Evolutionary conservation across 2,329 filamentous ascomycete genomes (phyloP), one percentile per base, ranked within the genome.

Genomic region (Didymella sp.): DNA sequence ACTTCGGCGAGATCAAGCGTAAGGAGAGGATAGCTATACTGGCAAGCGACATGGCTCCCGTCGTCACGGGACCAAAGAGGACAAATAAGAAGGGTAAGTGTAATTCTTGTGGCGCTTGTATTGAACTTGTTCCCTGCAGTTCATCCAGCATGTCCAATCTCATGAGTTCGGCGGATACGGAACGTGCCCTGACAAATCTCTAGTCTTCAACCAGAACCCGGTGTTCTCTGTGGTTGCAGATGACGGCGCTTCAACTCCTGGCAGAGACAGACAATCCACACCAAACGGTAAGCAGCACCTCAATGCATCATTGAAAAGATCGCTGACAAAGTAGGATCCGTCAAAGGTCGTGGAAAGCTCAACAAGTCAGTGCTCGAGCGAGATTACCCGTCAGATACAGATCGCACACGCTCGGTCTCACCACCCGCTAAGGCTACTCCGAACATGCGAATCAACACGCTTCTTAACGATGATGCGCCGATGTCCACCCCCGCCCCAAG

Each of bases 1-100:
- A 85, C 2, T 93, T 91, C 77, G 90, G 90, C 25, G 81, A 86
- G 61, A 81, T 84, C 64, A 93, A 92, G 79, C 86, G 90, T 76
- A 87, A 86, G 69, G 89, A 91, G 74, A 82, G 90, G 48, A 88
- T 87, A 63, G 71, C 78, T 66, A 93, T 93, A 61, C 83, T 93
- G 47, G 88, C 89, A 60, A 88, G 87, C 68, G 90, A 93, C 67
- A 88, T 90, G 72, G 86, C 85, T 25, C 89, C 88, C 55, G 80
- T 89, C 6, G 86, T 82, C 64, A 81, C 80, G 7, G 80, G 80
- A 6, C 77, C 81, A 3, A 83, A 82, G 70, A 75, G 80, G 9
- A 79, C 78, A 1, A 75, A 78, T 55, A 82, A 81, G 65, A 81
- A 81, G 60, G 78, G 78, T 69, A 51, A 73, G 67, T 71, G 7